Conservation (phyloP, 495 filamentous ascomycete species). For the Lentithecium fluviatile region DNA sequence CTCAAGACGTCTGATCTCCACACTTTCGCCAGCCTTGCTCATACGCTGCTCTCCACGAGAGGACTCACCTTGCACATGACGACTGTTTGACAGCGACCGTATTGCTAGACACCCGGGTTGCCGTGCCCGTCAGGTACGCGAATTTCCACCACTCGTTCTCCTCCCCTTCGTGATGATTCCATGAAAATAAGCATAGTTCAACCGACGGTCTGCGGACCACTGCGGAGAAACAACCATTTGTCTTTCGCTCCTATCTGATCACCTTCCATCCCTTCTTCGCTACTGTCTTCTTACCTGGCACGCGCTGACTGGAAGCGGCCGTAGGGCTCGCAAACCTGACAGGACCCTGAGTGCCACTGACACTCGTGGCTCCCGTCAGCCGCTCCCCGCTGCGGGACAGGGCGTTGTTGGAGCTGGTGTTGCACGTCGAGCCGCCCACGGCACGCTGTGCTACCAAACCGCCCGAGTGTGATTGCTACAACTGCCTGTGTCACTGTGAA, state of each 20-base stretch:
- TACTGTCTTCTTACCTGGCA: background rate
- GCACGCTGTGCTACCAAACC: slow-evolving; percentile 21
- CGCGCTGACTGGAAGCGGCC: slow-evolving; percentile 1
- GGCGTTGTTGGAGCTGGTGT: background rate
- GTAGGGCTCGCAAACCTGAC: background rate
- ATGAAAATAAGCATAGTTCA: slow-evolving; percentile 39
- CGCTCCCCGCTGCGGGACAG: slow-evolving; percentile 1
- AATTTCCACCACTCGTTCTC: background rate
- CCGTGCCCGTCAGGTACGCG: slow-evolving; percentile 11
- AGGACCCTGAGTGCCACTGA: slow-evolving; percentile 4
- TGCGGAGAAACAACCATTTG: slow-evolving; percentile 35
- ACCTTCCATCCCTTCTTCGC: background rate
- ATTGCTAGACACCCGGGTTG: too few species aligned
- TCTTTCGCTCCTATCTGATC: slow-evolving; percentile 42
- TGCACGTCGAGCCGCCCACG: slow-evolving; percentile 30
- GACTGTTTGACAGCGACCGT: too few species aligned
- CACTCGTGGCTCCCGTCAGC: slow-evolving; percentile 22
- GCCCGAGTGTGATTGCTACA: slow-evolving; percentile 22
- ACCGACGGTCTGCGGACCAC: slow-evolving; percentile 32
- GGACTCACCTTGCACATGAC: too few species aligned
- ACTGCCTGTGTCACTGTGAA: slow-evolving; percentile 30
- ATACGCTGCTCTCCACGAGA: too few species aligned
- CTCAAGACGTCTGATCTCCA: background rate
- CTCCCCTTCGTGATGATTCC: slow-evolving; percentile 34
- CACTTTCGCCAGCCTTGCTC: background rate